Base-by-base conservation (phyloP, 2,329 filamentous ascomycete species). In the Botrytis galanthina region DNA sequence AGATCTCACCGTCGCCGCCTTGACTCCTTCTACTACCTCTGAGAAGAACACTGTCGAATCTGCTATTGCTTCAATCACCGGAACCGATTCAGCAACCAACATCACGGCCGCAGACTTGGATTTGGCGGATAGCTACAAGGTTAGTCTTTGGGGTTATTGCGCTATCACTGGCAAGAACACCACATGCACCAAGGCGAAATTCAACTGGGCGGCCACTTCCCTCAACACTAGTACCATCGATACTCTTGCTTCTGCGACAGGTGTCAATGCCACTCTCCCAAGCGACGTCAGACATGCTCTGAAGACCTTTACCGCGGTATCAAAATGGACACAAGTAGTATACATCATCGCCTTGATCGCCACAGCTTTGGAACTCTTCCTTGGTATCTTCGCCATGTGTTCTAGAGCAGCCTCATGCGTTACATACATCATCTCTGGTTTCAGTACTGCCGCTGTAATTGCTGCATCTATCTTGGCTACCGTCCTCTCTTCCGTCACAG, bases 131-230 rank as follows among this genome's bases (percentile, higher is more conserved):
- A 86, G 90, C 80, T 98, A 98, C 87, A 88, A 92, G 75, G 86
- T 98, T 80, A 89, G 88, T 80, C 87, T 98, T 54, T 97, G 93
- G 92, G 92, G 92, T 81, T 97, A 94, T 87, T 98, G 96, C 88
- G 85, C 86, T 73, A 89, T 46, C 1, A 76, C 74, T 0, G 78
- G 75, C 77, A 85, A 86, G 78, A 85, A 87, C 75, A 85, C 86
- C 76, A 85, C 87, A 78, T 98, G 95, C 88, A 91, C 90, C 71
- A 86, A 90, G 78, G 87, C 90, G 72, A 85, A 91, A 81, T 90
- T 91, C 78, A 86, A 93, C 83, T 99, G 93, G 90, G 94, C 92
- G 79, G 88, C 91, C 82, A 86, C 92, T 78, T 87, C 90, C 3
- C 85, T 97, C 76, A 89, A 92, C 75, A 86, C 89, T 61, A 92